A percentile compares a stretch with the other conserved stretches of the same genome.
These are phyloP conservation scores for Colletotrichum agaves DNA, from an alignment of 2,329 filamentous ascomycete genomes.

Conservation along the genomic window DNA sequence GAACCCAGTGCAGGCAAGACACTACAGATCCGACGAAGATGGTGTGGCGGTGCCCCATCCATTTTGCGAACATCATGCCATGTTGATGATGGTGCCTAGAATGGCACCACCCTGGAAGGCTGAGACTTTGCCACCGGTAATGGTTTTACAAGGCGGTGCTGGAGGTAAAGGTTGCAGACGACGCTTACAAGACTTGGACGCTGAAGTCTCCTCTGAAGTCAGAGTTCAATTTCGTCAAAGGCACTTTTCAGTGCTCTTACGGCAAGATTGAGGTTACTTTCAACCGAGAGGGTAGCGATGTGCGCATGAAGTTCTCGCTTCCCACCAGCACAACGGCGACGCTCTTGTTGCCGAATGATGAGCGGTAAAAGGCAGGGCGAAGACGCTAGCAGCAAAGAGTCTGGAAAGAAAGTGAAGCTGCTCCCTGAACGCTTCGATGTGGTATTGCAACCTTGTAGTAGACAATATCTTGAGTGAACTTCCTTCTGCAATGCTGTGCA, in stretches of 20 bases:
- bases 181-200: conserved; percentile 53
- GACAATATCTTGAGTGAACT: no score
- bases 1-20: conserved; percentile 45
- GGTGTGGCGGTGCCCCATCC: conserved; percentile 43
- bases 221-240: conserved; percentile 53
- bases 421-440: conserved; percentile 39
- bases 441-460: background rate
- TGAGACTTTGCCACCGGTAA: conserved; percentile 42
- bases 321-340: conserved; percentile 40
- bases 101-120: conserved; percentile 44
- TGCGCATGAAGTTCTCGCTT: conserved; percentile 38
- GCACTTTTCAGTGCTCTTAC: conserved; percentile 52
- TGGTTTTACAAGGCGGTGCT: conserved; percentile 57
- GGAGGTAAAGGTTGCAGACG: conserved; percentile 48
- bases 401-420: conserved; percentile 37
- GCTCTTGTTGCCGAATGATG: conserved; percentile 38
- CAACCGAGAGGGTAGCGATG: conserved; percentile 36
- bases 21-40: conserved; percentile 46
- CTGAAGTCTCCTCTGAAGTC: conserved; percentile 51
- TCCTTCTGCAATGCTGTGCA: no score
- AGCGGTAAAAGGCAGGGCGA: conserved; percentile 27
- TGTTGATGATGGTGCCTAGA: conserved; percentile 43
- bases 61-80: conserved; percentile 46
- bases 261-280: conserved; percentile 45
- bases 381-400: background rate